Evolutionary conservation across 2,329 filamentous ascomycete genomes (phyloP).

Genomic region (Pseudogymnoascus sp.): DNA sequence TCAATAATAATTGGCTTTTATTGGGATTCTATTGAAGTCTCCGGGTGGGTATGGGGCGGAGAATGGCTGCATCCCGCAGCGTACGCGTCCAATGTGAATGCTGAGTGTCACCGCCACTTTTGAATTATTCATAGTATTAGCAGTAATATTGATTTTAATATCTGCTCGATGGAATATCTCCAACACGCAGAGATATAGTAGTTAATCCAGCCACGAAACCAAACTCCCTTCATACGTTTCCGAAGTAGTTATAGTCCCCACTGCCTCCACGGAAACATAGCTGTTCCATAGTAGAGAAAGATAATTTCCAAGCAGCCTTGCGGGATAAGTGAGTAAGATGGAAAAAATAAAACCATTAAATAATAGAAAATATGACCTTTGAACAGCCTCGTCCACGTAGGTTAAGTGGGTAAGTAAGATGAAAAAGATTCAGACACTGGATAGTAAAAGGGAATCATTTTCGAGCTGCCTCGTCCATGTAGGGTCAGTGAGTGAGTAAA

Average conservation of each 20-base stretch:
- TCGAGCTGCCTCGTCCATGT: neutral
- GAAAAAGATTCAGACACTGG: neutral
- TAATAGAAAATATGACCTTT: neutral
- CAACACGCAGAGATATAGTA: neutral
- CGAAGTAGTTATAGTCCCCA: neutral
- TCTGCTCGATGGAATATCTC: neutral
- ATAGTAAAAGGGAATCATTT: neutral
- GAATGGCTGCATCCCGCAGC: neutral
- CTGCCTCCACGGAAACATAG: neutral
- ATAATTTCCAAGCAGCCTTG: neutral
- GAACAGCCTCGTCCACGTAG: neutral
- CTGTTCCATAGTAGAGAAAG: neutral
- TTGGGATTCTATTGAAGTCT: neutral
- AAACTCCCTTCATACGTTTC: neutral
- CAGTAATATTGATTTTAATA: neutral
- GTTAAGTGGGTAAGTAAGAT: neutral
- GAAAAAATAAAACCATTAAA: neutral
- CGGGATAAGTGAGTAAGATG: neutral
- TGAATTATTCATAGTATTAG: neutral
- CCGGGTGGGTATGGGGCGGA: neutral
- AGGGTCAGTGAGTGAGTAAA: neutral
- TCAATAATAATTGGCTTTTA: neutral
- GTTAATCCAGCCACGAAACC: neutral
- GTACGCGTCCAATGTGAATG: neutral
- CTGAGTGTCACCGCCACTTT: neutral